Percentiles rank a stretch among this genome's conserved stretches.
Evolutionary conservation across 257 asterid species (phyloP).

Genomic region (Galeopsis tetrahit): DNA sequence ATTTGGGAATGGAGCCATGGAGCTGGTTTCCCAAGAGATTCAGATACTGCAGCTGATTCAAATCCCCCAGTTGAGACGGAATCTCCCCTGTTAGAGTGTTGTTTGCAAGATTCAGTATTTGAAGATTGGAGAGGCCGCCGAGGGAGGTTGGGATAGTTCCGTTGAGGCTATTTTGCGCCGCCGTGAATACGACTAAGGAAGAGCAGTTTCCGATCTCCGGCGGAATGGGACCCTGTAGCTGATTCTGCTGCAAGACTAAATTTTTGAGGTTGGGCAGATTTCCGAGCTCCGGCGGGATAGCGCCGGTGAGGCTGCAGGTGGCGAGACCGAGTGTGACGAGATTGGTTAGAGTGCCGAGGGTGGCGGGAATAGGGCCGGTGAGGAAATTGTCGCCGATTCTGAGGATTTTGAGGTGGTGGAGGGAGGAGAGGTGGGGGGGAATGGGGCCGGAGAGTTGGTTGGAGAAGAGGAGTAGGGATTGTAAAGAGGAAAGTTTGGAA

Average conservation of each 20-base stretch:
- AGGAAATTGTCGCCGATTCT: slow-evolving; percentile 76
- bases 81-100: slow-evolving; percentile 72
- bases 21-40: slow-evolving; percentile 77
- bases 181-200: slow-evolving; percentile 60
- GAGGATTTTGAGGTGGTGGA: slow-evolving; percentile 54
- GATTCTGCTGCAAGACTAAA: slow-evolving; percentile 67
- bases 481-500: slow-evolving; percentile 67
- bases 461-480: slow-evolving; percentile 72
- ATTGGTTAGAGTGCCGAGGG: slow-evolving; percentile 52
- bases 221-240: slow-evolving; percentile 68
- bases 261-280: slow-evolving; percentile 43
- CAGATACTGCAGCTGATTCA: slow-evolving; percentile 55
- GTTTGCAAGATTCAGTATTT: slow-evolving; percentile 65
- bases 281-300: slow-evolving; percentile 69
- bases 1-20: slow-evolving; percentile 65
- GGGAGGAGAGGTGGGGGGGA: slow-evolving; percentile 58
- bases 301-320: slow-evolving; percentile 66
- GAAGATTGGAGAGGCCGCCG: slow-evolving; percentile 49
- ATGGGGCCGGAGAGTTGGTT: slow-evolving; percentile 84
- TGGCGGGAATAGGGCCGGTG: slow-evolving; percentile 65
- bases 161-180: slow-evolving; percentile 61
- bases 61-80: slow-evolving; percentile 54
- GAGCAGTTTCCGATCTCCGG: slow-evolving; percentile 63
- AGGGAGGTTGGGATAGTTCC: slow-evolving; percentile 70
- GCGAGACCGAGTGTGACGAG: slow-evolving; percentile 69